Base-by-base conservation (phyloP, 2,329 filamentous ascomycete species). In the Nemania diffusa region DNA sequence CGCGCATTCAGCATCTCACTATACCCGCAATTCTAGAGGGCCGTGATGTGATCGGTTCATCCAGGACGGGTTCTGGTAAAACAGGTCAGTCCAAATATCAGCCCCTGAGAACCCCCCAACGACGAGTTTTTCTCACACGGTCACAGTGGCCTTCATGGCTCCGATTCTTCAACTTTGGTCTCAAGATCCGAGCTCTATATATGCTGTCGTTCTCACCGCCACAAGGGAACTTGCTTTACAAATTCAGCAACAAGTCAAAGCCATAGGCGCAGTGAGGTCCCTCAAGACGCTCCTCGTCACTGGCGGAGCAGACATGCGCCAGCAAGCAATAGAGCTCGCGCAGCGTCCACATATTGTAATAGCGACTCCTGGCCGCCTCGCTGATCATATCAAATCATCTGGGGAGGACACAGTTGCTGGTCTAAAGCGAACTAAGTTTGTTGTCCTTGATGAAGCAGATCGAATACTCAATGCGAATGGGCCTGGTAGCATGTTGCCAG, bases 361-460 rank as follows among this genome's bases (percentile, higher is more conserved):
- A 76, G 94, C 96, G 26, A 99, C 96, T 0, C 96, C 96, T 2
- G 94, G 96, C 20, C 89, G 96, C 48, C 84, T 99, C 24, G 96
- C 96, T 20, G 95, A 99, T 78, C 96, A 99, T 78, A 94, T 99
- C 76, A 88, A 90, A 44, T 94, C 89, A 1, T 98, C 95, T 17
- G 96, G 96, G 50, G 90, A 94, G 75, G 96, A 99, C 77, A 98
- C 95, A 0, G 88, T 97, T 67, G 90, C 89, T 66, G 94, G 94
- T 0, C 83, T 99, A 52, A 86, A 90, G 20, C 88, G 94, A 57
- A 91, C 93, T 27, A 89, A 88, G 64, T 94, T 92, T 78, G 92
- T 98, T 2, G 94, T 99, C 7, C 90, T 99, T 48, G 96, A 99
- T 77, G 96, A 99, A 84, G 96, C 96, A 3, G 96, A 99, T 81